Evolutionary conservation across 2,329 filamentous ascomycete species (phyloP), one percentile per base, ranked within the genome.

Genomic region (Alternaria burnsii): DNA sequence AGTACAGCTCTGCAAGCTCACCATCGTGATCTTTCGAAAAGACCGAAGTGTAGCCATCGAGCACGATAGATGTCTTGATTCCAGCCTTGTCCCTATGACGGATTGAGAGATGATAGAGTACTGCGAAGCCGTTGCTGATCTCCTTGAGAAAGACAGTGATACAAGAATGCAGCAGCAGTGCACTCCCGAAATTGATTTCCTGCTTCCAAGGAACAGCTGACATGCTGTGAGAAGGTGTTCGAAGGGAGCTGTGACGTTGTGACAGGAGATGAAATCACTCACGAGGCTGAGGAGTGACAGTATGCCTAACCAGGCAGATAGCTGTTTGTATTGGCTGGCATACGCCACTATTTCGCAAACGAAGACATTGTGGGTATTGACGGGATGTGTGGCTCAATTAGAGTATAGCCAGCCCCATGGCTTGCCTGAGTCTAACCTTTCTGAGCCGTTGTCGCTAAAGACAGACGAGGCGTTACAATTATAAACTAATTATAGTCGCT

Each of bases 1-100:
- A 56, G 52, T 56, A 56, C 38, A 56, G 26, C 36, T 56, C 38
- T 24, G 44, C 44, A 34, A 60, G 52, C 52, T 60, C 52, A 24
- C 58, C 52, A n/a, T 52, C 52, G 12, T 56, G 30, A 26, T 61
- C 52, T 52, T 28, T 36, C 3, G 52, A 56, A 32, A 52, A 46
- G 14, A 56, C 18, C 1, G 46, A 61, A 3, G 47, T 56, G 40
- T 61, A 52, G 8, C 36, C 58, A 52, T 61, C 52, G 12, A 61
- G 38, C 18, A 56, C 44, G 26, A 55, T 16, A 28, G 34, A 52
- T 7, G 32, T 40, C n/a, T 52, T 38, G 36, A 30, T 16, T n/a
- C 22, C 8, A 52, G 48, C 36, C 22, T 41, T 41, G 34, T 52
- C 34, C 22, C 14, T 52, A 22, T 24, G 10, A 18, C 36, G 24